Conservation (phyloP, 805 yeast species). For the Candida boleticola region DNA sequence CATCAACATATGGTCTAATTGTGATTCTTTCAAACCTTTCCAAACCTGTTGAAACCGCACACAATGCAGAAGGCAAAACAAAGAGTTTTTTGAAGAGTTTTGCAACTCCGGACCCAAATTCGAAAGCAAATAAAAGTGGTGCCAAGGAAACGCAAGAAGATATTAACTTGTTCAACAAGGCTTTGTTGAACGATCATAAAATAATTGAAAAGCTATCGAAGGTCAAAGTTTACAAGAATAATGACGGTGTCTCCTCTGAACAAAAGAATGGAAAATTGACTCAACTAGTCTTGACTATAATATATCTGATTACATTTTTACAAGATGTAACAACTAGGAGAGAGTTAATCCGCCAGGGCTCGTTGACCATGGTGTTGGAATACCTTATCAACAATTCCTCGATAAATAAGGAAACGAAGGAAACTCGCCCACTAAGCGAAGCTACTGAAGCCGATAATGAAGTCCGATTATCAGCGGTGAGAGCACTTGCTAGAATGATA, state of each 20-base stretch:
- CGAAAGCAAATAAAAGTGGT: slow-evolving; percentile 17
- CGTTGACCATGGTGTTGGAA: slow-evolving; percentile 35
- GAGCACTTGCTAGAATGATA: slow-evolving; percentile 44
- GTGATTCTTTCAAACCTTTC: slow-evolving; percentile 41
- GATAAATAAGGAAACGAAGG: slow-evolving; percentile 13
- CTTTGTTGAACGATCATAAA: slow-evolving; percentile 23
- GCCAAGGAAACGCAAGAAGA: slow-evolving; percentile 20
- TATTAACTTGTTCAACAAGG: slow-evolving; percentile 30
- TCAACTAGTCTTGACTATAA: slow-evolving; percentile 28
- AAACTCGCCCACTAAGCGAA: slow-evolving; percentile 17
- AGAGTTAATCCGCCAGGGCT: slow-evolving; percentile 48
- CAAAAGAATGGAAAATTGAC: slow-evolving; percentile 8
- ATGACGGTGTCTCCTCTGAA: slow-evolving; percentile 9
- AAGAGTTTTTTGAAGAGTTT: slow-evolving; percentile 36
- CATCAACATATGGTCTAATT: slow-evolving; percentile 41
- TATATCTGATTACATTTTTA: slow-evolving; percentile 32
- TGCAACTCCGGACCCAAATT: slow-evolving; percentile 23
- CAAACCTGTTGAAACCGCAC: slow-evolving; percentile 22
- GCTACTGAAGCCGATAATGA: slow-evolving; percentile 17
- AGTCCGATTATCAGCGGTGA: slow-evolving; percentile 31
- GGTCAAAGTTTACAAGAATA: slow-evolving; percentile 15
- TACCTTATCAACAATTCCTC: slow-evolving; percentile 33
- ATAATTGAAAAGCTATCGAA: slow-evolving; percentile 17
- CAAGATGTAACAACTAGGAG: slow-evolving; percentile 24
- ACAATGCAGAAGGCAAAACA: slow-evolving; percentile 28